These are phyloP conservation scores for Trichoderma hamatum DNA, from an alignment of 2,329 filamentous ascomycete genomes.

Conservation along the genomic window DNA sequence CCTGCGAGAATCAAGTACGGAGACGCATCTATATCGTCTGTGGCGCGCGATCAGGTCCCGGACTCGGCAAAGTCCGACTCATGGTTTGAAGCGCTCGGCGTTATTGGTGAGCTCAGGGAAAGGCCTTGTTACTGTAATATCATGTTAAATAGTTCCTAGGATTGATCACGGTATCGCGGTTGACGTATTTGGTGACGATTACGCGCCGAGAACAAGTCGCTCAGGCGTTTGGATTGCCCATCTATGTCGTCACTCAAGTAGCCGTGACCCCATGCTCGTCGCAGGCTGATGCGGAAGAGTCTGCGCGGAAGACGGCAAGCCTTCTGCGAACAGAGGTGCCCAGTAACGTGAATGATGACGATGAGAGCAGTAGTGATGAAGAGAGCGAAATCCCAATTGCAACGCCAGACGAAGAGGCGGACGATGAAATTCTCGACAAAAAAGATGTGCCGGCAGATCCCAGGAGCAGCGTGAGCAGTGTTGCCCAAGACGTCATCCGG, in stretches of 20 bases:
- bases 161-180: slow-evolving; percentile 77
- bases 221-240: slow-evolving; percentile 75
- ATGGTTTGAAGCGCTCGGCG: slow-evolving; percentile 62
- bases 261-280: slow-evolving; percentile 86
- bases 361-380: slow-evolving; percentile 55
- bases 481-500: slow-evolving; percentile 86
- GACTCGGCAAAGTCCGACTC: slow-evolving; percentile 50
- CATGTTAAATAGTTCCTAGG: slow-evolving; percentile 54
- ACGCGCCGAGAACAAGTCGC: slow-evolving; percentile 86
- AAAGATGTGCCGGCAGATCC: slow-evolving; percentile 46
- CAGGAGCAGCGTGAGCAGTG: slow-evolving; percentile 70
- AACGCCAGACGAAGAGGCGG: slow-evolving; percentile 41
- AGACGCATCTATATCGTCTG: slow-evolving; percentile 52
- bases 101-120: slow-evolving; percentile 53
- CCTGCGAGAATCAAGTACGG: slow-evolving; percentile 73
- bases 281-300: slow-evolving; percentile 70
- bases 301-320: slow-evolving; percentile 64
- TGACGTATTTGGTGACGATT: slow-evolving; percentile 85
- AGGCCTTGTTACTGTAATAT: neutral
- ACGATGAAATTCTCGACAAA: slow-evolving; percentile 46
- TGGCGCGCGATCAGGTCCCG: slow-evolving; percentile 50
- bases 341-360: slow-evolving; percentile 47
- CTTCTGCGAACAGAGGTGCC: slow-evolving; percentile 46
- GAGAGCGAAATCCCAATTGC: slow-evolving; percentile 42
- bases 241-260: slow-evolving; percentile 88